Conservation (phyloP, 2,329 filamentous ascomycete species). For the Neonectria neomacrospora region DNA sequence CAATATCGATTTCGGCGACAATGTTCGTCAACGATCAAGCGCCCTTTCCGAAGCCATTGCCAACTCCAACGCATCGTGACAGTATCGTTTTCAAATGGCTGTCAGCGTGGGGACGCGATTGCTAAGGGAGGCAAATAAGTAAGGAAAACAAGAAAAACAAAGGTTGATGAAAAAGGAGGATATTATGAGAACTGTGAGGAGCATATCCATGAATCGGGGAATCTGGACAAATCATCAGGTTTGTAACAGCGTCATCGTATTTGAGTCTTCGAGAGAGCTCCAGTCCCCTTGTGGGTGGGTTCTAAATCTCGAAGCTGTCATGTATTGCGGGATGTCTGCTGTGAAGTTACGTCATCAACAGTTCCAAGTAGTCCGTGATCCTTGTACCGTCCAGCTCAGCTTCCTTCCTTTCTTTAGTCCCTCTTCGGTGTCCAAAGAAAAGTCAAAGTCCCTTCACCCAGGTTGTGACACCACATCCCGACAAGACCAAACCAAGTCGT, state of each 20-base stretch:
- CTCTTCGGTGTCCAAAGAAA: not conserved
- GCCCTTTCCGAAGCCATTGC: conserved; percentile 41
- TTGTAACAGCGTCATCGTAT: conserved; percentile 25
- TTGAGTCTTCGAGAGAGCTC: conserved; percentile 24
- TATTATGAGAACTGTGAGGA: not conserved
- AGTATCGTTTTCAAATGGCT: not conserved
- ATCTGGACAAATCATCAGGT: conserved; percentile 17
- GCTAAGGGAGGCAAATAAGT: not conserved
- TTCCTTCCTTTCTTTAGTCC: not conserved
- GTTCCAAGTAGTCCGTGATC: conserved; percentile 2
- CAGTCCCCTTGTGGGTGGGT: not conserved
- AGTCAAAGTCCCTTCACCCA: not conserved
- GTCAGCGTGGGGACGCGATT: not conserved
- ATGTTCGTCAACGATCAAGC: conserved; percentile 42
- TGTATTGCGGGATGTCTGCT: conserved; percentile 22
- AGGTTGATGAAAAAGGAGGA: not conserved
- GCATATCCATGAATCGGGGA: not conserved
- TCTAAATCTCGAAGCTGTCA: conserved; percentile 27
- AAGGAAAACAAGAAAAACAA: not conserved
- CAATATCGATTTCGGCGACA: conserved; percentile 44
- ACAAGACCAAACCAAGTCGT: not conserved
- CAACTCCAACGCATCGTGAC: not conserved
- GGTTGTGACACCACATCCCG: not conserved
- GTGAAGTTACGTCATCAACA: conserved; percentile 25
- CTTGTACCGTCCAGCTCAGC: conserved; percentile 1